Evolutionary conservation across 2,329 filamentous ascomycete genomes (phyloP), one percentile per base, ranked within the genome.

Genomic region (Ophiocordyceps camponoti-saundersi): DNA sequence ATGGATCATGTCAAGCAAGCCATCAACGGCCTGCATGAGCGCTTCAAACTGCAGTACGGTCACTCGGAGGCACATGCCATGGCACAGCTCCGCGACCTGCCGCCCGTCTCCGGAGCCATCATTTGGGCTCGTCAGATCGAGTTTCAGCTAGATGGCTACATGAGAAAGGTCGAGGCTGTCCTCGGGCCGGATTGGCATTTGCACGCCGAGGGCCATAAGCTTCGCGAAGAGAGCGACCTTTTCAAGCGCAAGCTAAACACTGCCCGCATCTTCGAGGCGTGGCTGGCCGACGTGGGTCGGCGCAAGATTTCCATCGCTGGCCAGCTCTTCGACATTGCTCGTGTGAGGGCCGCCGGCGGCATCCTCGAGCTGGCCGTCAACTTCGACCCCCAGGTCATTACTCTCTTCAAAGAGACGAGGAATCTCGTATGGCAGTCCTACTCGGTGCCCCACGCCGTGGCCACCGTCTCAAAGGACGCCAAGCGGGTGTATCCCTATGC

Each of bases 81-180:
- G 93, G 89, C 92, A 3, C 90, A 96, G 63, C 73, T 99, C 48
- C 88, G 90, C 51, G 92, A 99, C 64, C 71, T 98, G 16, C 92
- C 92, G 0, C 92, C 93, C 0, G 89, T 98, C 1, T 94, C 92
- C 5, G 93, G 92, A 48, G 90, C 90, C 34, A 95, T 99, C 54
- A 93, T 98, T 46, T 96, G 92, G 85, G 90, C 90, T 22, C 82
- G 87, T 42, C 92, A 98, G 64, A 98, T 99, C 51, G 90, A 98
- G 67, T 80, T 87, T 34, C 92, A 98, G 62, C 77, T 98, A 11
- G 83, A 95, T 58, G 85, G 82, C 12, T 98, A 98, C 63, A 95
- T 99, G 88, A 85, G 88, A 60, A 95, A 95, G 63, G 90, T 99
- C n/a, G 93, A 96, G 61, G 87, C 95, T 54, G 92, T 99, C 36